These are phyloP conservation scores for Hypoxylon rickii DNA, from an alignment of 495 filamentous ascomycete species.

Conservation along the genomic window DNA sequence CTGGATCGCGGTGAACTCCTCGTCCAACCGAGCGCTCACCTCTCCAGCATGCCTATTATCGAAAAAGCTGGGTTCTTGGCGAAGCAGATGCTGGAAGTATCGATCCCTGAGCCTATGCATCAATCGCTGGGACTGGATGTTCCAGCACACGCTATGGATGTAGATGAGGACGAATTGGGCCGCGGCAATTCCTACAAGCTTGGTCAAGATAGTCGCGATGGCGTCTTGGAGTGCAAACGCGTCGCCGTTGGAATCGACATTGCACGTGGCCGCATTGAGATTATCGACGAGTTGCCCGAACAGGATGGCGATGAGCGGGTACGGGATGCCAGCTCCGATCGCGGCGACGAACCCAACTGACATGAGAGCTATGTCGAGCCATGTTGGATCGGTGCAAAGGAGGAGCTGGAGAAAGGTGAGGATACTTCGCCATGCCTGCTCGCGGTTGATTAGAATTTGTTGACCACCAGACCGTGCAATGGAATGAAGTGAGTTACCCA, in stretches of 20 bases:
- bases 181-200: slow-evolving; percentile 64
- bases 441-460: background rate
- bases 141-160: slow-evolving; percentile 58
- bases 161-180: slow-evolving; percentile 65
- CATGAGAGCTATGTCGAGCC: slow-evolving; percentile 52
- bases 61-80: slow-evolving; percentile 63
- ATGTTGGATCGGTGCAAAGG: slow-evolving; percentile 39
- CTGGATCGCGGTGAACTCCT: slow-evolving; percentile 62
- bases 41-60: slow-evolving; percentile 58
- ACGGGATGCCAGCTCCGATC: slow-evolving; percentile 65
- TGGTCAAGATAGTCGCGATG: slow-evolving; percentile 59
- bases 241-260: slow-evolving; percentile 14
- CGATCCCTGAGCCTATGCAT: slow-evolving; percentile 61
- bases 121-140: slow-evolving; percentile 60
- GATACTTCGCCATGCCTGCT: slow-evolving; percentile 8
- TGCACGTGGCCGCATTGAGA: slow-evolving; percentile 60
- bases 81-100: slow-evolving; percentile 58
- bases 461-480: too few species aligned
- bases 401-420: slow-evolving; percentile 35
- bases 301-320: slow-evolving; percentile 67
- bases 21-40: slow-evolving; percentile 60
- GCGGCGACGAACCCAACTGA: slow-evolving; percentile 52
- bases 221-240: slow-evolving; percentile 37
- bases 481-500: background rate
- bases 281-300: slow-evolving; percentile 69